phyloP scores from a whole-genome alignment of 83 land plant species.

The Thuja plicata region DNA sequence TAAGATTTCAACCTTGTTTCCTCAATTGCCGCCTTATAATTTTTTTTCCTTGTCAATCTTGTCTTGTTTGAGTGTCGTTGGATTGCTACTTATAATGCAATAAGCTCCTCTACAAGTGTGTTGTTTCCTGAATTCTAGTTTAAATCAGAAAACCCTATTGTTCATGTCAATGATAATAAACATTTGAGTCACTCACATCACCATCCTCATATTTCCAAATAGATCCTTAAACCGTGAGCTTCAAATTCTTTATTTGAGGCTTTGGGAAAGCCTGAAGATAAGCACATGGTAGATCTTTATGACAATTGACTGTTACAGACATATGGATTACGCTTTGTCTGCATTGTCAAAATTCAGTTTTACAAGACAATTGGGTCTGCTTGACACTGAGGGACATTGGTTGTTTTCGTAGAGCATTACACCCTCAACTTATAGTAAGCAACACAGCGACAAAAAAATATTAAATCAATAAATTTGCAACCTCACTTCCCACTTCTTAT shows the following conservation, averaged over 20 bases:
- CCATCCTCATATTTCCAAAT: background rate
- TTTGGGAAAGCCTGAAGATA: background rate
- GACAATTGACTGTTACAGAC: background rate
- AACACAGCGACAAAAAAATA: background rate
- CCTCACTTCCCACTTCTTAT: background rate
- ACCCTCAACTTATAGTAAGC: background rate
- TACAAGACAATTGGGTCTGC: background rate
- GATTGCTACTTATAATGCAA: no score
- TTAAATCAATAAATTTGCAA: background rate
- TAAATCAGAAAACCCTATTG: background rate
- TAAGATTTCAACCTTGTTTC: no score
- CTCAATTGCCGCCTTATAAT: no score
- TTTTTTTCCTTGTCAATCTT: no score
- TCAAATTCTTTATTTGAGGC: background rate
- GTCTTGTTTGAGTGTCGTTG: no score
- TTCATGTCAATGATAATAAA: no score
- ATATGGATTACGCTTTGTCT: background rate
- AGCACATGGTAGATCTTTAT: background rate
- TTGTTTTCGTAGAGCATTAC: background rate
- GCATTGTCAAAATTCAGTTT: background rate
- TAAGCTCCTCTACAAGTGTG: no score
- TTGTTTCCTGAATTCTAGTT: no score
- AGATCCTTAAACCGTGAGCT: background rate
- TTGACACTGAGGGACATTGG: background rate
- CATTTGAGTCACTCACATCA: no score